Evolutionary conservation across 1,284 basidiomycete species (phyloP).

Genomic region (Boletus subluridellus): DNA sequence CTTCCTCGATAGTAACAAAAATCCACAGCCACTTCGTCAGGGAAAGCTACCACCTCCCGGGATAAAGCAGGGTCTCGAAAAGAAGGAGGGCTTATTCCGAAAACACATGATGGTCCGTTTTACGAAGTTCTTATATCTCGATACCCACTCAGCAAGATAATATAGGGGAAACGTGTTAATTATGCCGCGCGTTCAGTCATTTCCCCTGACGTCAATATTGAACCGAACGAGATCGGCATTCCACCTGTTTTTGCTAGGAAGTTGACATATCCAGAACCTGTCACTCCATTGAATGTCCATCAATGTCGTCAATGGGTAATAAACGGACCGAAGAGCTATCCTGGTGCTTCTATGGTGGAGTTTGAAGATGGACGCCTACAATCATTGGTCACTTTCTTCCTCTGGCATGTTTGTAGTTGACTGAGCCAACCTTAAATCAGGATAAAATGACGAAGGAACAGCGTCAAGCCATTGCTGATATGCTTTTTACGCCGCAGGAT

Average conservation of each 20-base stretch:
- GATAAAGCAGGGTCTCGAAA: conserved; percentile 96
- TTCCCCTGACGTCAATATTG: conserved; percentile 98
- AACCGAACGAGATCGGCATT: conserved; percentile 98
- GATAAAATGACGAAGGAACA: conserved; percentile 85
- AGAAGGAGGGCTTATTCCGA: conserved; percentile 98
- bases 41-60: conserved; percentile 93
- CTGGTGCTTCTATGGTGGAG: conserved; percentile 93
- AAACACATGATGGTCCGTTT: conserved; percentile 95
- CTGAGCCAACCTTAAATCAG: conserved; percentile 38
- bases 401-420: background rate
- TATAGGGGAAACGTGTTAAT: conserved; percentile 97
- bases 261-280: conserved; percentile 96
- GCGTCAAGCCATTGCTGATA: conserved; percentile 95
- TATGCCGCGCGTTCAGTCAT: conserved; percentile 99
- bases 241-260: conserved; percentile 98
- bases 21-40: conserved; percentile 79
- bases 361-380: conserved; percentile 90
- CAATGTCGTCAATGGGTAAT: conserved; percentile 90
- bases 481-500: conserved; percentile 90
- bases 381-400: conserved; percentile 57
- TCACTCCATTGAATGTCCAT: conserved; percentile 88
- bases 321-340: conserved; percentile 85
- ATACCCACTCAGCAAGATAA: conserved; percentile 6
- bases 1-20: conserved; percentile 97
- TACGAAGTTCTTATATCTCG: background rate